A percentile compares a stretch with the other conserved stretches of the same genome.
Evolutionary conservation across 441 rosid species (phyloP).

Genomic region (Raphanus hybrid): DNA sequence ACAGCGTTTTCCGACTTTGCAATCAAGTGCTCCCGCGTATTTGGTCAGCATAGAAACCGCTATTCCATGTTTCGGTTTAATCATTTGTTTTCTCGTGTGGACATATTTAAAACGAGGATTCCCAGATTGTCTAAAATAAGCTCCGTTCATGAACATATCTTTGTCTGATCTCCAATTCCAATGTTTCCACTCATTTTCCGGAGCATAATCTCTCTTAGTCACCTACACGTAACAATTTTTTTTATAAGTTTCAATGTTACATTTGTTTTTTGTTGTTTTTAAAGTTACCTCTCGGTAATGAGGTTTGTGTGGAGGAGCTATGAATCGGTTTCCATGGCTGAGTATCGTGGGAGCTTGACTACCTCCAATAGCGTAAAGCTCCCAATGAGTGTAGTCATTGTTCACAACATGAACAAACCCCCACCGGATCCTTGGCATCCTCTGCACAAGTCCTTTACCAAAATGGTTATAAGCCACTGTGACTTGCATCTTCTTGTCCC

Average conservation of each 20-base stretch:
- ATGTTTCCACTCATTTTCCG: slow-evolving; percentile 45
- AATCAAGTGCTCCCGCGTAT: slow-evolving; percentile 50
- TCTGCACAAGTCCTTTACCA: slow-evolving; percentile 70
- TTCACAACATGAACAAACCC: slow-evolving; percentile 74
- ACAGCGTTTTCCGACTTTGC: slow-evolving; percentile 36
- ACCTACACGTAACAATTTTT: slow-evolving; percentile 30
- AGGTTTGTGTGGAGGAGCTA: slow-evolving; percentile 50
- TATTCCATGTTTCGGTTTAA: slow-evolving; percentile 48
- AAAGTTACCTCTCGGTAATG: slow-evolving; percentile 33
- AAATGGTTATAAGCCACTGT: slow-evolving; percentile 85
- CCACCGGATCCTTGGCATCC: slow-evolving; percentile 82
- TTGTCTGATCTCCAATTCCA: slow-evolving; percentile 58
- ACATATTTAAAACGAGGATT: slow-evolving; percentile 5
- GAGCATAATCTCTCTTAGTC: slow-evolving; percentile 45
- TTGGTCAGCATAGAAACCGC: slow-evolving; percentile 46
- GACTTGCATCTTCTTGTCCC: slow-evolving; percentile 68
- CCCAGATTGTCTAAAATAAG: slow-evolving; percentile 48
- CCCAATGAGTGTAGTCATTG: slow-evolving; percentile 79
- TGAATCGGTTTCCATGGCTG: slow-evolving; percentile 69
- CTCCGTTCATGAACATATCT: slow-evolving; percentile 60
- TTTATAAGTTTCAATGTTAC: not conserved
- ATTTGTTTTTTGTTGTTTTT: not conserved
- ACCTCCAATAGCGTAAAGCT: slow-evolving; percentile 74
- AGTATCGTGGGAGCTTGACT: slow-evolving; percentile 60
- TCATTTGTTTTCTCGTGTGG: slow-evolving; percentile 37